Evolutionary conservation across 2,329 filamentous ascomycete genomes (phyloP).

Genomic region (Alternaria ventricosa): DNA sequence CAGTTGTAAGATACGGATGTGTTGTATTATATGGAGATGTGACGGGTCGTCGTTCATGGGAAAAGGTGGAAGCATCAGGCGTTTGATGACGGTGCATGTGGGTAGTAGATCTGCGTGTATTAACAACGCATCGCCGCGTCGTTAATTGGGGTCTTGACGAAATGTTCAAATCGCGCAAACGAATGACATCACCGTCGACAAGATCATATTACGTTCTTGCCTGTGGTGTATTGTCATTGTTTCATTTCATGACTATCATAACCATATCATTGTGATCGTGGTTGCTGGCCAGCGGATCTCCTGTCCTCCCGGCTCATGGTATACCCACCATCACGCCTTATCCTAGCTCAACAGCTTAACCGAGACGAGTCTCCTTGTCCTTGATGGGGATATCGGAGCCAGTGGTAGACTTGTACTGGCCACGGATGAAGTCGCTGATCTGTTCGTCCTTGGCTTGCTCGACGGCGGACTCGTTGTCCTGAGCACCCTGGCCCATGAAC

Average conservation of each 20-base stretch:
- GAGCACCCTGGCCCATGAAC: conserved; percentile 71
- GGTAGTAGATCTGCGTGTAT: neutral
- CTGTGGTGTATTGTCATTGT: neutral
- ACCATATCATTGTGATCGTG: neutral
- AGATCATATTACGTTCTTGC: neutral
- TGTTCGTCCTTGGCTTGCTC: conserved; percentile 87
- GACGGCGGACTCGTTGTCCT: conserved; percentile 63
- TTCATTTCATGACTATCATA: conserved; percentile 21
- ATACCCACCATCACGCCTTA: neutral
- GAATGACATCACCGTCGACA: neutral
- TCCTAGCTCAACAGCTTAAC: conserved; percentile 5
- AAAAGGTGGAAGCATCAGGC: neutral
- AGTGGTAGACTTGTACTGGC: conserved; percentile 71
- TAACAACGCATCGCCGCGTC: neutral
- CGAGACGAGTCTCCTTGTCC: conserved; percentile 66
- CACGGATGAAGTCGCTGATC: conserved; percentile 75
- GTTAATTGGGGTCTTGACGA: neutral
- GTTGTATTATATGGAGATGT: neutral
- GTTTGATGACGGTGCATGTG: neutral
- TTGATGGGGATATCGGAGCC: conserved; percentile 73
- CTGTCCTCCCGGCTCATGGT: conserved; percentile 12
- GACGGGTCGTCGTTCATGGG: neutral
- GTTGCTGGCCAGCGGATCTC: conserved; percentile 20
- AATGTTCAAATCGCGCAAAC: neutral
- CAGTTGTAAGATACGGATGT: conserved; percentile 9